phyloP scores from a whole-genome alignment of 805 yeast species.

The Pichia kluyveri region DNA sequence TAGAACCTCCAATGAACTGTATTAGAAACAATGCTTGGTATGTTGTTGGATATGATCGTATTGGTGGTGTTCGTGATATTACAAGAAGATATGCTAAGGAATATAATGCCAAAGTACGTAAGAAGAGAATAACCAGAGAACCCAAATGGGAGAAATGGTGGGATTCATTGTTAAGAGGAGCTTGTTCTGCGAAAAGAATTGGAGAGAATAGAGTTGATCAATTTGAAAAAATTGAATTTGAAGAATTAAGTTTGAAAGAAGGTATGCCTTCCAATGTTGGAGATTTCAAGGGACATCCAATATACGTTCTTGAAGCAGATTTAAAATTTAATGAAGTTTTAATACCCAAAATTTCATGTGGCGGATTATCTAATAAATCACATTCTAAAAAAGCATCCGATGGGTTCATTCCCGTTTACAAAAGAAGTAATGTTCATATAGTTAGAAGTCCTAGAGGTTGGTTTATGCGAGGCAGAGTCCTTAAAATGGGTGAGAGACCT shows the following conservation, averaged over 20 bases:
- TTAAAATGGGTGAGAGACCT: constrained; percentile 65
- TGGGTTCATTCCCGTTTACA: constrained; percentile 51
- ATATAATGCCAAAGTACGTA: constrained; percentile 67
- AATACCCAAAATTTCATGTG: constrained; percentile 62
- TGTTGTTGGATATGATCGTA: constrained; percentile 66
- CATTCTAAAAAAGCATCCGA: constrained; percentile 30
- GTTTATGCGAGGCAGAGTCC: constrained; percentile 71
- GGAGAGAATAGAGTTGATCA: constrained; percentile 31
- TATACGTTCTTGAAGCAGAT: constrained; percentile 72
- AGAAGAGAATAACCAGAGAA: constrained; percentile 59
- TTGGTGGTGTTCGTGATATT: constrained; percentile 65
- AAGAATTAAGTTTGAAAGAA: constrained; percentile 56
- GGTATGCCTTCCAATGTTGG: constrained; percentile 81
- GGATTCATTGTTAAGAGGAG: constrained; percentile 31
- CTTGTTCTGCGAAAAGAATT: constrained; percentile 17
- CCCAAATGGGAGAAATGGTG: constrained; percentile 57
- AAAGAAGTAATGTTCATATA: constrained; percentile 50
- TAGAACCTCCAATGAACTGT: constrained; percentile 59
- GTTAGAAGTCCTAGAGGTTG: constrained; percentile 76
- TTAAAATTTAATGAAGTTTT: constrained; percentile 65
- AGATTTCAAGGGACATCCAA: constrained; percentile 83
- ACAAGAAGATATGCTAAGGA: constrained; percentile 71
- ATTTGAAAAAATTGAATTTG: constrained; percentile 53
- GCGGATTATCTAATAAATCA: constrained; percentile 44
- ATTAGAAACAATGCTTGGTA: constrained; percentile 55